Evolutionary conservation across 2,329 filamentous ascomycete species (phyloP).

Genomic region (Xylariaceae sp.): DNA sequence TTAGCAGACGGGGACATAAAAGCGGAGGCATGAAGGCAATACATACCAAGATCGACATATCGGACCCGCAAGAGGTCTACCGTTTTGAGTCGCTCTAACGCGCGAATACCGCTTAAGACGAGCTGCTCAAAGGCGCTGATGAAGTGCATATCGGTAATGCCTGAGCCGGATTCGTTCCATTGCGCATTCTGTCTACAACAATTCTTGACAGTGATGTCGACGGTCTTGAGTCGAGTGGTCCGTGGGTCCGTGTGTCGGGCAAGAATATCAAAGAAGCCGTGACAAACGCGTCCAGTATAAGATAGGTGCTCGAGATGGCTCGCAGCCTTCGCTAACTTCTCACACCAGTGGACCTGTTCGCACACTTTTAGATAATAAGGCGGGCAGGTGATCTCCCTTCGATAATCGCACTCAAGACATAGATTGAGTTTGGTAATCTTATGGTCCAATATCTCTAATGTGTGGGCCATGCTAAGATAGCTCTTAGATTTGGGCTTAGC

Average conservation of each 20-base stretch:
- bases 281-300: conserved; percentile 76
- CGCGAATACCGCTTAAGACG: conserved; percentile 67
- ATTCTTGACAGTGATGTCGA: conserved; percentile 77
- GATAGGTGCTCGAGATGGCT: conserved; percentile 71
- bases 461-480: conserved; percentile 72
- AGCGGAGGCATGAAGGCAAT: not conserved
- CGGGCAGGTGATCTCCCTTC: conserved; percentile 66
- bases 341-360: conserved; percentile 69
- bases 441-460: conserved; percentile 63
- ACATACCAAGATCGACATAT: conserved; percentile 73
- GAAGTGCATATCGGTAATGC: conserved; percentile 75
- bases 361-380: conserved; percentile 67
- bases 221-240: conserved; percentile 63
- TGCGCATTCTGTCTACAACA: conserved; percentile 66
- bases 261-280: conserved; percentile 69
- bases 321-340: conserved; percentile 64
- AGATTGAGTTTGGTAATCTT: conserved; percentile 70
- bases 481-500: conserved; percentile 77
- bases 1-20: conserved; percentile 22
- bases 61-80: conserved; percentile 73
- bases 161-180: conserved; percentile 70
- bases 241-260: conserved; percentile 56
- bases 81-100: conserved; percentile 63
- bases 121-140: conserved; percentile 74
- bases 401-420: conserved; percentile 75